phyloP scores from a whole-genome alignment of 2,329 filamentous ascomycete species.

The Penicillium rolfsii region DNA sequence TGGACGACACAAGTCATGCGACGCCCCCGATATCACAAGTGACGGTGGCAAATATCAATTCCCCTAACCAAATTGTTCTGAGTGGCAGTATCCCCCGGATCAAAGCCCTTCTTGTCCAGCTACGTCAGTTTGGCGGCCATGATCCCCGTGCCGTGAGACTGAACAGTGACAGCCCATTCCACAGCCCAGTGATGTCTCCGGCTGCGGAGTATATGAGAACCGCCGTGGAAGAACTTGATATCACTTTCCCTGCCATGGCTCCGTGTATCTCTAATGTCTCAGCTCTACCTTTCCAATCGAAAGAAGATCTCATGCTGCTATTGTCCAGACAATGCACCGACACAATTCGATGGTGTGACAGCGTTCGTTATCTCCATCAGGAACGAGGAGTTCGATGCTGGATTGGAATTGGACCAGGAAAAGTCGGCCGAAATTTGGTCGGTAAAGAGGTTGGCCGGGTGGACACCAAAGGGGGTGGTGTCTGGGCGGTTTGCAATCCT shows the following conservation, averaged over 20 bases:
- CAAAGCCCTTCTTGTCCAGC: slow-evolving; percentile 76
- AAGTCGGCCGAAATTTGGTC: slow-evolving; percentile 89
- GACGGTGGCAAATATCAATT: slow-evolving; percentile 90
- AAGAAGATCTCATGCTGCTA: slow-evolving; percentile 75
- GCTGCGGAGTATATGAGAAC: slow-evolving; percentile 74
- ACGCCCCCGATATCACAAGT: slow-evolving; percentile 82
- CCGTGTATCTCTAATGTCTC: slow-evolving; percentile 87
- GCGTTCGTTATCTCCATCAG: slow-evolving; percentile 85
- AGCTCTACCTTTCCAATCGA: slow-evolving; percentile 73
- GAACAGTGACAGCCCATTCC: slow-evolving; percentile 87
- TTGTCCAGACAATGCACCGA: slow-evolving; percentile 83
- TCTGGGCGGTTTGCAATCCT: slow-evolving; percentile 88
- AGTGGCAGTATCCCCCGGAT: slow-evolving; percentile 85
- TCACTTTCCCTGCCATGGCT: slow-evolving; percentile 74
- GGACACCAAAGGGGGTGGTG: slow-evolving; percentile 80
- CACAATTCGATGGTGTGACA: slow-evolving; percentile 93
- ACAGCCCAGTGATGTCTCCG: slow-evolving; percentile 88
- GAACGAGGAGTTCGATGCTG: slow-evolving; percentile 79
- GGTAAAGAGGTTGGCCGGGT: slow-evolving; percentile 92
- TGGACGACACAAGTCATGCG: slow-evolving; percentile 68
- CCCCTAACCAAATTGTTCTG: slow-evolving; percentile 93
- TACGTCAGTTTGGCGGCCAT: slow-evolving; percentile 87
- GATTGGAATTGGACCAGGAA: slow-evolving; percentile 91
- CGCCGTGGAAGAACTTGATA: slow-evolving; percentile 65
- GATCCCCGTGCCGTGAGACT: slow-evolving; percentile 85